A percentile compares a stretch with the other conserved stretches of the same genome.
These are phyloP conservation scores for Friedmanniomyces simplex DNA, from an alignment of 495 filamentous ascomycete genomes.

Conservation along the genomic window DNA sequence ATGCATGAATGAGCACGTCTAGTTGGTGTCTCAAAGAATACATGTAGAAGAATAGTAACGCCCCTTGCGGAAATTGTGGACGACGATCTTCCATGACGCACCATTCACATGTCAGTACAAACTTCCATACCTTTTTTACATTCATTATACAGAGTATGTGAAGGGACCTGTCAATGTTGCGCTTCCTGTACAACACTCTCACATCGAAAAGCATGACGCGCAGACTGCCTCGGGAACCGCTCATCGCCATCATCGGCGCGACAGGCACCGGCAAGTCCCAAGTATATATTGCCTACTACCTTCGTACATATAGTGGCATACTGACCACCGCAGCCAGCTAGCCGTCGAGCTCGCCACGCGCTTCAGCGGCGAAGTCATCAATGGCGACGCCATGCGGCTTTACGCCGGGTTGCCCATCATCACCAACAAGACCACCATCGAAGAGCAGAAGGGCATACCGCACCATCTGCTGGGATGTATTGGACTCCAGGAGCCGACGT, in stretches of 20 bases:
- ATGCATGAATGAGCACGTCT: too few species aligned
- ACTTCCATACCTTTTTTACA: too few species aligned
- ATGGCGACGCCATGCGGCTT: constrained; percentile 98
- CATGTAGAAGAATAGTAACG: not conserved
- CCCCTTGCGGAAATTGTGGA: not conserved
- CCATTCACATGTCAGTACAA: not conserved
- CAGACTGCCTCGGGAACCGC: constrained; percentile 35
- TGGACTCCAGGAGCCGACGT: constrained; percentile 61
- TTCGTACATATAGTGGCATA: not conserved
- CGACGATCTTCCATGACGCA: not conserved
- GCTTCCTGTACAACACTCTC: not conserved
- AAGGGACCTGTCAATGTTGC: not conserved
- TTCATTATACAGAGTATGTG: too few species aligned
- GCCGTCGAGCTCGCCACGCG: constrained; percentile 76
- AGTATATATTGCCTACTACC: constrained; percentile 39
- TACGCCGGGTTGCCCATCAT: constrained; percentile 88
- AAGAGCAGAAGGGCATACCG: constrained; percentile 69
- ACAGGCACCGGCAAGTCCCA: constrained; percentile 98
- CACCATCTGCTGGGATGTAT: constrained; percentile 84
- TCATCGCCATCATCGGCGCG: constrained; percentile 80
- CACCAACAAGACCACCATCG: constrained; percentile 75
- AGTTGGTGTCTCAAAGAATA: not conserved
- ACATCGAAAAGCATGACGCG: constrained; percentile 3
- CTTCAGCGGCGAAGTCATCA: constrained; percentile 93
- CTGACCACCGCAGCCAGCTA: constrained; percentile 51